These are phyloP conservation scores for Arthrobotrys pseudoclavata DNA, from an alignment of 2,329 filamentous ascomycete species.

Conservation along the genomic window DNA sequence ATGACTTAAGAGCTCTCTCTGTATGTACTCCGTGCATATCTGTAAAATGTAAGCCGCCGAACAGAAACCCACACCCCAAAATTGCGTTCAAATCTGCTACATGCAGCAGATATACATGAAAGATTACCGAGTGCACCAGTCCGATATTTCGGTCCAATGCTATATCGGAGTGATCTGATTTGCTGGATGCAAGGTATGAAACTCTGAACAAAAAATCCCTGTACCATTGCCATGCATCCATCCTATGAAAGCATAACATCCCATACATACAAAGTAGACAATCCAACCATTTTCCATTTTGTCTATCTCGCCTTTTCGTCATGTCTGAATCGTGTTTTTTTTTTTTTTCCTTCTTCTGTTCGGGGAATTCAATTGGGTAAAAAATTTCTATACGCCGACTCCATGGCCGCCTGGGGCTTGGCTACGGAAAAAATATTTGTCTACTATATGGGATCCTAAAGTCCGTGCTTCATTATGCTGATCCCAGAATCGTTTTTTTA, in stretches of 20 bases:
- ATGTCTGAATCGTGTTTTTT: not conserved
- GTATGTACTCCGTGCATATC: not conserved
- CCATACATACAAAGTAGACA: too few species aligned
- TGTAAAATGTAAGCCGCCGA: not conserved
- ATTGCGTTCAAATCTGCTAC: conserved; percentile 6
- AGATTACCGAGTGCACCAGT: conserved; percentile 57
- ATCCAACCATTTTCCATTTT: too few species aligned
- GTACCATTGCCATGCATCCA: conserved; percentile 31
- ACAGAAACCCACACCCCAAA: not conserved
- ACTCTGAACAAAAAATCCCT: conserved; percentile 24
- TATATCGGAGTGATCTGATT: conserved; percentile 55
- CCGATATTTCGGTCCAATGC: conserved; percentile 41
- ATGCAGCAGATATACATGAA: conserved; percentile 34
- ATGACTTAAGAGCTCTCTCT: conserved; percentile 26
- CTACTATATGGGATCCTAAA: not conserved
- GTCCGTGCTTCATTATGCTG: conserved; percentile 11
- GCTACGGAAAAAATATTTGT: not conserved
- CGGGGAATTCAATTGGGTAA: conserved; percentile 23
- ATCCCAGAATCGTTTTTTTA: not conserved
- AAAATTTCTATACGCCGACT: conserved; percentile 8
- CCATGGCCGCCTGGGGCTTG: not conserved
- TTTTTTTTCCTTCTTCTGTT: not conserved
- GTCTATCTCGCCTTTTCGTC: too few species aligned
- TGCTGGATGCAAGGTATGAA: conserved; percentile 21
- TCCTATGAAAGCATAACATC: conserved; percentile 3